Evolutionary conservation across 805 yeast species (phyloP), one percentile per base, ranked within the genome.

Genomic region (Groenewaldozyma tartarivorans): DNA sequence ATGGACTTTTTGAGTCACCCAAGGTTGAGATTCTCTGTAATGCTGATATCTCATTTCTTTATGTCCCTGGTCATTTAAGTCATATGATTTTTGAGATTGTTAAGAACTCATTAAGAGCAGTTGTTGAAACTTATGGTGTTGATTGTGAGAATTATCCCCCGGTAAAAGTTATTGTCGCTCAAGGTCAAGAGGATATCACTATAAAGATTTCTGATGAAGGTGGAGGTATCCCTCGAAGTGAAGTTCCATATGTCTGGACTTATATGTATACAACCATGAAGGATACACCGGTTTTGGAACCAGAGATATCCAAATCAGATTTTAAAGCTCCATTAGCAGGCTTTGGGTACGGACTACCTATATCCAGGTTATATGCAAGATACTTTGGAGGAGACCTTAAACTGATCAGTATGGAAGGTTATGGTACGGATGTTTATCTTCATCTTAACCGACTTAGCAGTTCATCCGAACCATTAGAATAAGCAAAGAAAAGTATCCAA

Each of bases 321-420:
- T 80, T 82, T 63, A 74, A 75, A 56, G 94, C 94, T 1, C 96
- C 95, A 44, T 81, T 86, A 83, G 95, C 95, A 39, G 96, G 96
- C 0, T 81, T 82, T 50, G 96, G 96, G 21, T 88, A 86, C 54
- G 98, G 98, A 0, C 82, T 92, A 83, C 97, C 97, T 0, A 90
- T 86, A 56, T 80, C 92, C 36, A 63, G 95, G 44, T 68, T 86
- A 30, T 87, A 87, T 51, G 88, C 95, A 2, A 77, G 88, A 48
- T 86, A 86, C 58, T 86, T 87, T 56, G 94, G 95, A 4, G 95
- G 95, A 3, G 95, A 87, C 53, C 71, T 86, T 59, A 81, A 81
- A 55, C 69, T 87, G 53, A 86, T 85, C 42, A 76, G 86, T 26
- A 84, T 87, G 94, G 95, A 86, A 61, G 95, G 95, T 5, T 84